Conservation (phyloP, 2,329 filamentous ascomycete species). For the Sodiomyces alkalinus region DNA sequence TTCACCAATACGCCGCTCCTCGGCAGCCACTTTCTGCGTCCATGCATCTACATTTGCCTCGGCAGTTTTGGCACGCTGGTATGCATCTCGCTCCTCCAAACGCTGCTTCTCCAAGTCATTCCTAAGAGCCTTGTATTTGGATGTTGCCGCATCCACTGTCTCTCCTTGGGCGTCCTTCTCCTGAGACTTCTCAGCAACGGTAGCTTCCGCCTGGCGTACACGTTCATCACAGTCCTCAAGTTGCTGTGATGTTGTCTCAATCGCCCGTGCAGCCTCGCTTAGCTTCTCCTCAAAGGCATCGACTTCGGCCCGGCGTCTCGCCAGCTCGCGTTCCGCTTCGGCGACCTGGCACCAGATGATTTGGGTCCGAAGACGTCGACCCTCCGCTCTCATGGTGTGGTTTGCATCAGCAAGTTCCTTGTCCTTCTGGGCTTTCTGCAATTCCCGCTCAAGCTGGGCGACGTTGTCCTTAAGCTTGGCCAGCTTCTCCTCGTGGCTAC, state of each 20-base stretch:
- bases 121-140: slow-evolving; percentile 36
- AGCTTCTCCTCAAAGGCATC: slow-evolving; percentile 12
- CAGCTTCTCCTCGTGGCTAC: slow-evolving; percentile 53
- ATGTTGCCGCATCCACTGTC: slow-evolving; percentile 21
- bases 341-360: slow-evolving; percentile 80
- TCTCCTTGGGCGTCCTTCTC: slow-evolving; percentile 17
- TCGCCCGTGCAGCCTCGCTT: slow-evolving; percentile 17
- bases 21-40: slow-evolving; percentile 30
- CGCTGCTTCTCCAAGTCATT: slow-evolving; percentile 38
- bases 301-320: slow-evolving; percentile 14
- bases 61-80: slow-evolving; percentile 44
- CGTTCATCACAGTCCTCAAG: background rate
- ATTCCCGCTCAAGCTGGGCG: slow-evolving; percentile 40
- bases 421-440: slow-evolving; percentile 13
- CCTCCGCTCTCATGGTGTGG: slow-evolving; percentile 35
- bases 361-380: slow-evolving; percentile 46
- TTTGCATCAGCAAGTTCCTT: slow-evolving; percentile 18
- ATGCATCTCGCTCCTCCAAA: slow-evolving; percentile 51
- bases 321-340: slow-evolving; percentile 48
- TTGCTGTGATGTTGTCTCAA: slow-evolving; percentile 11
- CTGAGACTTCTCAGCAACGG: slow-evolving; percentile 22
- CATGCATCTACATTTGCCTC: slow-evolving; percentile 39
- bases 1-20: slow-evolving; percentile 47
- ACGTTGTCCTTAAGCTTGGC: slow-evolving; percentile 47
- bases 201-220: background rate